phyloP scores from a whole-genome alignment of 2,329 filamentous ascomycete genomes.

The Fusarium sp. region DNA sequence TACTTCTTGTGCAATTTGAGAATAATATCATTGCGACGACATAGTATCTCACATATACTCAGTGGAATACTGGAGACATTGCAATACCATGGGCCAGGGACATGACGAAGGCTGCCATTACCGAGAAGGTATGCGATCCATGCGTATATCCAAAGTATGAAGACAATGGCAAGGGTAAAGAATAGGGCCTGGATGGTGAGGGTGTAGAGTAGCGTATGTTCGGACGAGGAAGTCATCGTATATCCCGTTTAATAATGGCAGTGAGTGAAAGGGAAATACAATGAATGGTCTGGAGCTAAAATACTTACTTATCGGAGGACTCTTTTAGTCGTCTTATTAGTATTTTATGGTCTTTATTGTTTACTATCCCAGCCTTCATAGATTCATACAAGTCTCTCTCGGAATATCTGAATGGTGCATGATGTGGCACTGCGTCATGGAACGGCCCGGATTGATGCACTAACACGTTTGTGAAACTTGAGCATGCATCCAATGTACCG shows the following conservation, averaged over 20 bases:
- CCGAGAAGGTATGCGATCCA: background rate
- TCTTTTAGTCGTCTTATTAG: background rate
- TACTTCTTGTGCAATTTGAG: background rate
- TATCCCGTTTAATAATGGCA: background rate
- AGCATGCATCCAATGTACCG: background rate
- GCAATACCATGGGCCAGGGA: background rate
- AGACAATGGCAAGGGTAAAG: background rate
- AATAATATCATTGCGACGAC: background rate
- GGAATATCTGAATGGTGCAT: background rate
- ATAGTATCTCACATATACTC: background rate
- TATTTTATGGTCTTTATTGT: fast-evolving
- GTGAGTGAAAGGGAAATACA: background rate
- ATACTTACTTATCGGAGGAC: background rate
- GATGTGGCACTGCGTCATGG: background rate
- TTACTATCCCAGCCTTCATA: background rate
- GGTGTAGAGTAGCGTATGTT: background rate
- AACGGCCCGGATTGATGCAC: background rate
- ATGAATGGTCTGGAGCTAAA: no score
- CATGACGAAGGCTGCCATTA: background rate
- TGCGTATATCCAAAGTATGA: background rate
- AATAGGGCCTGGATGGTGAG: background rate
- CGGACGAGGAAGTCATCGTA: background rate
- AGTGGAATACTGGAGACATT: background rate
- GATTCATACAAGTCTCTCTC: no score
- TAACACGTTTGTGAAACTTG: background rate